These are phyloP conservation scores for Spergularia bocconei DNA, from an alignment of 148 eudicot species.

Conservation along the genomic window DNA sequence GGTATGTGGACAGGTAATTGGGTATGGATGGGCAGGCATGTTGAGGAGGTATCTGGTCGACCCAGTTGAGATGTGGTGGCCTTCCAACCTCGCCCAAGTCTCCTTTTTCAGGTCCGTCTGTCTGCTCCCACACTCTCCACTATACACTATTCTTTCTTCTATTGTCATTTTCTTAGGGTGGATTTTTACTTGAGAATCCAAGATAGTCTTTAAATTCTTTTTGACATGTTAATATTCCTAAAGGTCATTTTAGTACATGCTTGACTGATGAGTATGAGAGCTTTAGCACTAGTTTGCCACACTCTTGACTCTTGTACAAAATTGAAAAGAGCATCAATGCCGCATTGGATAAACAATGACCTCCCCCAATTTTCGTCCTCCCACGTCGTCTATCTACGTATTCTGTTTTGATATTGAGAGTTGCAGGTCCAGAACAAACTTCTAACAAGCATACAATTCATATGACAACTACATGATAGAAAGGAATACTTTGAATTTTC, in stretches of 20 bases:
- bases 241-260: too few relatives aligned
- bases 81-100: constrained; percentile 92
- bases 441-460: background rate
- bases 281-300: background rate
- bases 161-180: background rate
- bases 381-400: background rate
- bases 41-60: constrained; percentile 88
- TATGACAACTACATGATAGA: background rate
- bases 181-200: background rate
- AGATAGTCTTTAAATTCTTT: too few relatives aligned
- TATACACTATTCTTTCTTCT: background rate
- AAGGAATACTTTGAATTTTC: background rate
- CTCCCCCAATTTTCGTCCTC: background rate
- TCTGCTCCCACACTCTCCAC: background rate
- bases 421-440: background rate
- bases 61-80: constrained; percentile 99
- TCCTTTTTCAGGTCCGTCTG: constrained; percentile 75
- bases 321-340: constrained; percentile 5
- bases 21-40: constrained; percentile 99
- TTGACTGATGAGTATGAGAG: background rate
- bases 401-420: background rate
- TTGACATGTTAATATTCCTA: background rate
- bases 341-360: background rate
- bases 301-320: background rate
- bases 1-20: constrained; percentile 49